Conservation (phyloP, 805 yeast species). For the Debaryomyces tyrocola region DNA sequence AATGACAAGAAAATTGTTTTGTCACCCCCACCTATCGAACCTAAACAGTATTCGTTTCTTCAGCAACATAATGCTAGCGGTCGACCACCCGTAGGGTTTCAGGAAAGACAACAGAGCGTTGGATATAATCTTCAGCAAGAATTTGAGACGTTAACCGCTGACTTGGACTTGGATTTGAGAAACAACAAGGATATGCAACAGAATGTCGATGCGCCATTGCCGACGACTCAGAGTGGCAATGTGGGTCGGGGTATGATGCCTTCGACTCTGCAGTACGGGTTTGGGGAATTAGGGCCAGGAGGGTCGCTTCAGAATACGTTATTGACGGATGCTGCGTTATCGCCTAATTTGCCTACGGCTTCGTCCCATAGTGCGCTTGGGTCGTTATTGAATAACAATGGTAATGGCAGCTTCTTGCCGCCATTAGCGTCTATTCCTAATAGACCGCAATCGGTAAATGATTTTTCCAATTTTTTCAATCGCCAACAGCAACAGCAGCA, state of each 20-base stretch:
- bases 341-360: constrained; percentile 16
- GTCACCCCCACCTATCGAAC: constrained; percentile 43
- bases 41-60: constrained; percentile 5
- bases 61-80: constrained; percentile 1
- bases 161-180: constrained; percentile 45
- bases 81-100: background rate
- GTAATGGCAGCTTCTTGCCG: constrained; percentile 24
- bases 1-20: constrained; percentile 38
- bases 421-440: constrained; percentile 29
- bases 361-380: constrained; percentile 20
- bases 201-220: constrained; percentile 1
- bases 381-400: constrained; percentile 20
- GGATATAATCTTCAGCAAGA: constrained; percentile 48
- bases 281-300: constrained; percentile 7
- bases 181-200: constrained; percentile 10
- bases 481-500: constrained; percentile 13
- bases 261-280: constrained; percentile 12
- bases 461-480: constrained; percentile 26
- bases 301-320: constrained; percentile 10
- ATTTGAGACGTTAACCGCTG: constrained; percentile 46
- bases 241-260: constrained; percentile 11
- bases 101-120: constrained; percentile 40
- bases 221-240: background rate
- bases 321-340: constrained; percentile 19
- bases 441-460: constrained; percentile 45